Evolutionary conservation across 2,329 filamentous ascomycete species (phyloP).

Genomic region (Colletotrichum sojae): DNA sequence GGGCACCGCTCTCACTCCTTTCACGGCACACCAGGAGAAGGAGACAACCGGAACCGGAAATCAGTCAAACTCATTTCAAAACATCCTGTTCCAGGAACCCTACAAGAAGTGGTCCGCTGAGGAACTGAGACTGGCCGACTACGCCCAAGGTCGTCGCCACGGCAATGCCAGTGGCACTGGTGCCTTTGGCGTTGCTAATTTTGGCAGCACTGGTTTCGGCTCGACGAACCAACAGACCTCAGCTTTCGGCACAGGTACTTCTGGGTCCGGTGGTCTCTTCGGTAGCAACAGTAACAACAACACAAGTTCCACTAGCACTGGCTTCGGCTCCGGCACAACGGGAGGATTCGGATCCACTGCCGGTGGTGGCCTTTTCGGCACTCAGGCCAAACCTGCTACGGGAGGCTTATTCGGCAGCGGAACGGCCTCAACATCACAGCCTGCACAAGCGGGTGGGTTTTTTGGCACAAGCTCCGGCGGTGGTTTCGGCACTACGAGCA

Average conservation of each 20-base stretch:
- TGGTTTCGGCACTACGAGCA: slow-evolving; percentile 35
- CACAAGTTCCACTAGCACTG: slow-evolving; percentile 29
- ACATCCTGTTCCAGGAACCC: slow-evolving; percentile 81
- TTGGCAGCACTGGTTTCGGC: slow-evolving; percentile 65
- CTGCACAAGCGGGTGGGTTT: slow-evolving; percentile 42
- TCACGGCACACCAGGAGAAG: slow-evolving; percentile 80
- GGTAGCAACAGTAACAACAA: slow-evolving; percentile 46
- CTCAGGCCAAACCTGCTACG: slow-evolving; percentile 37
- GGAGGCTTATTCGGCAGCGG: slow-evolving; percentile 34
- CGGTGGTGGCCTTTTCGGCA: slow-evolving; percentile 60
- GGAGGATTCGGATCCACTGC: slow-evolving; percentile 55
- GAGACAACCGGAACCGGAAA: slow-evolving; percentile 71
- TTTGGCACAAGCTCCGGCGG: slow-evolving; percentile 45
- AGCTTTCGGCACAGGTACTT: slow-evolving; percentile 58
- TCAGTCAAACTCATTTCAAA: slow-evolving; percentile 79
- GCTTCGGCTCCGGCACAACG: slow-evolving; percentile 46
- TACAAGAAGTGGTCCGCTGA: slow-evolving; percentile 95
- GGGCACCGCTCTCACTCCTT: slow-evolving; percentile 79
- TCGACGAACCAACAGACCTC: slow-evolving; percentile 53
- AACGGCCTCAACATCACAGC: slow-evolving; percentile 36
- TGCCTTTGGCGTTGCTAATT: slow-evolving; percentile 79
- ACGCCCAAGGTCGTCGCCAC: slow-evolving; percentile 85
- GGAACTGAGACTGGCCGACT: slow-evolving; percentile 87
- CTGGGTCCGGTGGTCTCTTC: slow-evolving; percentile 56
- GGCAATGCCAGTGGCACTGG: slow-evolving; percentile 89